Percentiles rank a stretch among this genome's conserved stretches.
Conservation (phyloP, 345 rosid genomes). For the Viola odorata region DNA sequence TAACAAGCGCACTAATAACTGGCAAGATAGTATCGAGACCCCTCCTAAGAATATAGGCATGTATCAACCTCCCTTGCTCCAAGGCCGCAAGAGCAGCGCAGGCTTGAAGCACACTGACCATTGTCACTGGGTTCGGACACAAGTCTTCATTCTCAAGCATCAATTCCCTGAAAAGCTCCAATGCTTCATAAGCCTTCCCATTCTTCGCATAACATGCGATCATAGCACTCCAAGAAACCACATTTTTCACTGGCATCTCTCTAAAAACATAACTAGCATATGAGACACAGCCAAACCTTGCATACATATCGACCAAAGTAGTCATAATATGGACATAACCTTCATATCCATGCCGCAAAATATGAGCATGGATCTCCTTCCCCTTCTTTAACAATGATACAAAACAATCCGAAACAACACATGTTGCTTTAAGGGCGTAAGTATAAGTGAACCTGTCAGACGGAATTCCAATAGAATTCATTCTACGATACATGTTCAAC, state of each 20-base stretch:
- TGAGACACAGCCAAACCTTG: slow-evolving; percentile 16
- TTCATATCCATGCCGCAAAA: slow-evolving; percentile 56
- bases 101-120: slow-evolving; percentile 33
- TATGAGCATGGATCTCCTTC: slow-evolving; percentile 75
- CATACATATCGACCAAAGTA: slow-evolving; percentile 28
- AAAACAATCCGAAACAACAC: slow-evolving; percentile 53
- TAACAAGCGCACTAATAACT: slow-evolving; percentile 22
- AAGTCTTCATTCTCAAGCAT: slow-evolving; percentile 16
- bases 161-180: slow-evolving; percentile 27
- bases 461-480: slow-evolving; percentile 46
- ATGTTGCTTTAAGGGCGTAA: slow-evolving; percentile 67
- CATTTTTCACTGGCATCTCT: slow-evolving; percentile 27
- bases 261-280: slow-evolving; percentile 18
- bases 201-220: slow-evolving; percentile 22
- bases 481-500: slow-evolving; percentile 50
- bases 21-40: slow-evolving; percentile 23
- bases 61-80: slow-evolving; percentile 39
- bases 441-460: slow-evolving; percentile 89
- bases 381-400: slow-evolving; percentile 40
- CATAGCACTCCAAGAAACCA: slow-evolving; percentile 33
- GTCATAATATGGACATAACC: slow-evolving; percentile 45
- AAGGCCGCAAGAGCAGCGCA: slow-evolving; percentile 37
- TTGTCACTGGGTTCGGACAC: slow-evolving; percentile 28
- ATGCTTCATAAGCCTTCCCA: slow-evolving; percentile 16
- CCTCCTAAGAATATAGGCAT: slow-evolving; percentile 29